Conservation (phyloP, 176 grass and related monocot genomes). For the Dendrocalamus sinicus region DNA sequence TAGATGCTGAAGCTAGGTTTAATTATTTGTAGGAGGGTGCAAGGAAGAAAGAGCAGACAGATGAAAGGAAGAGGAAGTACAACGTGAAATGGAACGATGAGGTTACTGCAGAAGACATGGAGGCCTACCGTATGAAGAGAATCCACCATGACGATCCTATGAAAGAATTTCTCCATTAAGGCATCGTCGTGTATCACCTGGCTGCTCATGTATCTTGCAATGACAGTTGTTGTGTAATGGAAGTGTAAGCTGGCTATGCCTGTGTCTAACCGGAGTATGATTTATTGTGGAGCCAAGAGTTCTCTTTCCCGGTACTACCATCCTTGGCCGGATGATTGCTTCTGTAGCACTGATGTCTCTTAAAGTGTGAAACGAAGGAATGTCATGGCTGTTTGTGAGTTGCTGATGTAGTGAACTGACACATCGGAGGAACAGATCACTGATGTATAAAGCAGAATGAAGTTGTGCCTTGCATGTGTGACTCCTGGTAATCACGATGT, state of each 20-base stretch:
- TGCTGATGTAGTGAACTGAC: background rate
- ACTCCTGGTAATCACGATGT: background rate
- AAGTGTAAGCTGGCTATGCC: background rate
- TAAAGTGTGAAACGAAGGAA: background rate
- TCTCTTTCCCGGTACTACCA: background rate
- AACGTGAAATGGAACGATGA: constrained; percentile 91
- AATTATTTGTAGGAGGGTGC: constrained; percentile 62
- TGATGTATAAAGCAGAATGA: background rate
- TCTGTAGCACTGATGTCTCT: background rate
- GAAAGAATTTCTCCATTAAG: constrained; percentile 69
- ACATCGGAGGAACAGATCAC: background rate
- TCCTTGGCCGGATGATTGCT: background rate
- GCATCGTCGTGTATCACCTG: background rate
- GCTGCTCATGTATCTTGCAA: background rate
- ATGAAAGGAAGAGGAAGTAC: constrained; percentile 95
- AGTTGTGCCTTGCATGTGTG: background rate
- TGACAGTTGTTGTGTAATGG: background rate
- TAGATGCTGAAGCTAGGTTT: constrained; percentile 47
- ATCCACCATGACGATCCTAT: constrained; percentile 88
- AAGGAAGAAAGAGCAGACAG: constrained; percentile 81
- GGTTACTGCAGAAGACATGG: constrained; percentile 95
- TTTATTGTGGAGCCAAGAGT: background rate
- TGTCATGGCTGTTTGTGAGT: background rate
- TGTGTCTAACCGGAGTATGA: background rate
- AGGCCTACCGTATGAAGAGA: constrained; percentile 90